These are phyloP conservation scores for Citrus maxima DNA, from an alignment of 345 rosid genomes.

Conservation along the genomic window DNA sequence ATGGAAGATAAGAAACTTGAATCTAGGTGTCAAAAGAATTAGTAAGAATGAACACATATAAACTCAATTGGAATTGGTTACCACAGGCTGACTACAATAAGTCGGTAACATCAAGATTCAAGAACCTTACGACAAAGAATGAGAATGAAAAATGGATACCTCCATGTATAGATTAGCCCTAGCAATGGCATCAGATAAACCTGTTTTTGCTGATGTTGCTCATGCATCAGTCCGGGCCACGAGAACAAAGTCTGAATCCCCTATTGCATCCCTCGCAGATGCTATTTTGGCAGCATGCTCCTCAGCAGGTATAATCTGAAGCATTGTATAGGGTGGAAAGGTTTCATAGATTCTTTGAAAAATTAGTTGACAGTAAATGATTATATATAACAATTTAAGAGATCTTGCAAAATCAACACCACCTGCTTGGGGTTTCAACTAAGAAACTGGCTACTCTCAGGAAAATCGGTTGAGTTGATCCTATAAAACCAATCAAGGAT, in stretches of 20 bases:
- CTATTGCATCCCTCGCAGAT: constrained; percentile 50
- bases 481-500: constrained; percentile 1
- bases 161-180: constrained; percentile 57
- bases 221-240: constrained; percentile 50
- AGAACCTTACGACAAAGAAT: too few species aligned
- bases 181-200: constrained; percentile 50
- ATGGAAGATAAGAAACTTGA: background rate
- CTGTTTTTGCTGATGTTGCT: constrained; percentile 45
- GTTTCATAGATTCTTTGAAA: background rate
- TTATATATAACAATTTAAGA: background rate
- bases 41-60: too few species aligned
- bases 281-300: constrained; percentile 57
- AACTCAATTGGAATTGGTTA: too few species aligned
- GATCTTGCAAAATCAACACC: background rate
- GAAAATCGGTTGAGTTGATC: background rate
- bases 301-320: constrained; percentile 49
- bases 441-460: background rate
- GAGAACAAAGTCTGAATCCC: constrained; percentile 53
- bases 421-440: background rate
- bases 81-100: too few species aligned
- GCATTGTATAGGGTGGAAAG: background rate
- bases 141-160: constrained; percentile 12
- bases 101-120: too few species aligned
- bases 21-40: background rate
- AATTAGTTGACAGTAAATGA: background rate